A percentile compares a stretch with the other conserved stretches of the same genome.
Evolutionary conservation across 2,329 filamentous ascomycete species (phyloP).

Genomic region (Pseudocercospora macadamiae): DNA sequence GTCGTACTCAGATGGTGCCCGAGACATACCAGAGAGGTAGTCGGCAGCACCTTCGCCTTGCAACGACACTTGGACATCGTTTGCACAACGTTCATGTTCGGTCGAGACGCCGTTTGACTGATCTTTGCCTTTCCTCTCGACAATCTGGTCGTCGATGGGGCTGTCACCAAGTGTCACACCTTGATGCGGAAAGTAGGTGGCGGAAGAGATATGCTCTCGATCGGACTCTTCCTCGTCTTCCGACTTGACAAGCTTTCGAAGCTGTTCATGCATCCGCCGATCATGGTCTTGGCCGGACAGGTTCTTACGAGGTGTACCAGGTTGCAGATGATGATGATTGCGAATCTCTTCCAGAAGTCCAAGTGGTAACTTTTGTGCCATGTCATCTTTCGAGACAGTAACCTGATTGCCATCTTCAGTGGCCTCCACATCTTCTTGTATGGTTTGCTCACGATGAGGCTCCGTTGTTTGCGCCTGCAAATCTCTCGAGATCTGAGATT

Average conservation of each 20-base stretch:
- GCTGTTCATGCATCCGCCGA: slow-evolving; percentile 17
- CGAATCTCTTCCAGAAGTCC: slow-evolving; percentile 60
- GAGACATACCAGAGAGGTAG: slow-evolving; percentile 60
- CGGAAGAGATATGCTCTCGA: slow-evolving; percentile 85
- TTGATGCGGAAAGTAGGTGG: slow-evolving; percentile 79
- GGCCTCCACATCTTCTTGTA: slow-evolving; percentile 36
- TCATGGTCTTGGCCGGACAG: slow-evolving; percentile 26
- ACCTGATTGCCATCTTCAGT: slow-evolving; percentile 34
- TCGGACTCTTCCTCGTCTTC: slow-evolving; percentile 68
- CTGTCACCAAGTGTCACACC: slow-evolving; percentile 50
- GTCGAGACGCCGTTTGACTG: background rate
- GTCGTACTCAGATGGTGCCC: slow-evolving; percentile 16
- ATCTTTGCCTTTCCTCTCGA: slow-evolving; percentile 22
- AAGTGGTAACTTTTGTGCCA: slow-evolving; percentile 47
- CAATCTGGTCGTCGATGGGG: slow-evolving; percentile 33
- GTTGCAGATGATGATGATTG: slow-evolving; percentile 56
- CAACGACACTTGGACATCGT: slow-evolving; percentile 65
- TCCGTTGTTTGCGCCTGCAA: slow-evolving; percentile 15
- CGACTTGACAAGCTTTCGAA: slow-evolving; percentile 32
- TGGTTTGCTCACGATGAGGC: slow-evolving; percentile 33
- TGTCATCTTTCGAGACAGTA: slow-evolving; percentile 34
- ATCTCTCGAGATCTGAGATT: slow-evolving; percentile 23
- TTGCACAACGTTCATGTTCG: slow-evolving; percentile 18
- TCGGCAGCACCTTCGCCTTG: slow-evolving; percentile 63
- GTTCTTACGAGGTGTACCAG: slow-evolving; percentile 42